These are phyloP conservation scores for Lactarius vividus DNA, from an alignment of 768 basidiomycete genomes.

Conservation along the genomic window DNA sequence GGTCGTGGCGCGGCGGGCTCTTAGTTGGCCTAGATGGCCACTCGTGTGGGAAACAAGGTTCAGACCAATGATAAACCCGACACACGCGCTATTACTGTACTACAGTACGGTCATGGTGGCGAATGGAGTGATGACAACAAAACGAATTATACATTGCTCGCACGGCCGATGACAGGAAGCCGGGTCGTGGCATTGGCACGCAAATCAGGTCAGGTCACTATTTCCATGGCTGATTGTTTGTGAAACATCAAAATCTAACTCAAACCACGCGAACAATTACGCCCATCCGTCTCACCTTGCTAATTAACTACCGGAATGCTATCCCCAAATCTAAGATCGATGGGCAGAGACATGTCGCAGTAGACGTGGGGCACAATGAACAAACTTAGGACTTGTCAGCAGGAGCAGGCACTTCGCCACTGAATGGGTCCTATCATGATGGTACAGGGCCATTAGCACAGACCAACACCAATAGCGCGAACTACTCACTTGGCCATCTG, in stretches of 20 bases:
- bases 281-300: not conserved
- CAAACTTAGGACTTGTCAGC: not conserved
- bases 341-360: not conserved
- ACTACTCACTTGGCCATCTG: constrained; percentile 8
- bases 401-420: not conserved
- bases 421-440: constrained; percentile 18
- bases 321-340: not conserved
- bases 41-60: too few species aligned
- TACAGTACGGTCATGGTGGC: not conserved
- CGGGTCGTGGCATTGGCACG: not conserved
- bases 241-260: not conserved
- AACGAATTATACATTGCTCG: not conserved
- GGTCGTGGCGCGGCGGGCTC: too few species aligned
- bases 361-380: not conserved
- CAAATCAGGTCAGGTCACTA: not conserved
- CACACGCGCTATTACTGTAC: too few species aligned
- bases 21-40: too few species aligned
- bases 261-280: not conserved
- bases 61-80: too few species aligned
- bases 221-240: not conserved
- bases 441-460: not conserved
- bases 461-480: not conserved
- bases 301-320: not conserved
- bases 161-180: not conserved
- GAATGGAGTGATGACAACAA: not conserved